Evolutionary conservation across 2,329 filamentous ascomycete species (phyloP).

Genomic region (Calonectria pseudoreteaudii): DNA sequence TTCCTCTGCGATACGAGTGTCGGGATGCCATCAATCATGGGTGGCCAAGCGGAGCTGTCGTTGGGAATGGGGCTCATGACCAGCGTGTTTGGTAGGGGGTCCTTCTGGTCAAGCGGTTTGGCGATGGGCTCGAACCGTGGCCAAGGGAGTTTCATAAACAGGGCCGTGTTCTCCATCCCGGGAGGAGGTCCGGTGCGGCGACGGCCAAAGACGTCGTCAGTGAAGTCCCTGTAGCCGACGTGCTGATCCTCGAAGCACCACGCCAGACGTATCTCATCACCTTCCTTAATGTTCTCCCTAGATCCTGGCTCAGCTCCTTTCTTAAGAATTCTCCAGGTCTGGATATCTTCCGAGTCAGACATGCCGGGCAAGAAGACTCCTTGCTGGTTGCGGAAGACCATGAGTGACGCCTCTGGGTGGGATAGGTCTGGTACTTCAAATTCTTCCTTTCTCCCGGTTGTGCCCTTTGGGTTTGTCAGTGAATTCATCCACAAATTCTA

Average conservation of each 20-base stretch:
- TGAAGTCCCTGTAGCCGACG: slow-evolving; percentile 11
- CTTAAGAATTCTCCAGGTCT: slow-evolving; percentile 16
- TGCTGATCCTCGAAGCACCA: slow-evolving; percentile 17
- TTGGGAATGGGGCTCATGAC: not conserved
- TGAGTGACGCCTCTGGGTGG: not conserved
- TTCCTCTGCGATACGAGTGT: not conserved
- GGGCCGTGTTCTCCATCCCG: not conserved
- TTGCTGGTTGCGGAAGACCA: slow-evolving; percentile 20
- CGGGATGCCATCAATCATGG: not conserved
- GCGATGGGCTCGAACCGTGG: slow-evolving; percentile 8
- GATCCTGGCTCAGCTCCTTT: not conserved
- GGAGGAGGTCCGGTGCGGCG: not conserved
- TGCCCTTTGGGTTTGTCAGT: not conserved
- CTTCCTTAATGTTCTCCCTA: not conserved
- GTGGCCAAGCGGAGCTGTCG: not conserved
- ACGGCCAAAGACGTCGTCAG: slow-evolving; percentile 4
- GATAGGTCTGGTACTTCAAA: not conserved
- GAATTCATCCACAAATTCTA: rapidly evolving
- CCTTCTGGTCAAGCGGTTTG: not conserved
- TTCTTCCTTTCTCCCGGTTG: not conserved
- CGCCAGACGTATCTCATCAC: not conserved
- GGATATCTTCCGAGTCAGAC: slow-evolving; percentile 7
- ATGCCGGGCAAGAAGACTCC: slow-evolving; percentile 11
- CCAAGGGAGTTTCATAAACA: slow-evolving; percentile 21
- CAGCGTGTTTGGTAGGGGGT: not conserved